Evolutionary conservation across 2,329 filamentous ascomycete species (phyloP).

Genomic region (Diaporthe vaccinii): DNA sequence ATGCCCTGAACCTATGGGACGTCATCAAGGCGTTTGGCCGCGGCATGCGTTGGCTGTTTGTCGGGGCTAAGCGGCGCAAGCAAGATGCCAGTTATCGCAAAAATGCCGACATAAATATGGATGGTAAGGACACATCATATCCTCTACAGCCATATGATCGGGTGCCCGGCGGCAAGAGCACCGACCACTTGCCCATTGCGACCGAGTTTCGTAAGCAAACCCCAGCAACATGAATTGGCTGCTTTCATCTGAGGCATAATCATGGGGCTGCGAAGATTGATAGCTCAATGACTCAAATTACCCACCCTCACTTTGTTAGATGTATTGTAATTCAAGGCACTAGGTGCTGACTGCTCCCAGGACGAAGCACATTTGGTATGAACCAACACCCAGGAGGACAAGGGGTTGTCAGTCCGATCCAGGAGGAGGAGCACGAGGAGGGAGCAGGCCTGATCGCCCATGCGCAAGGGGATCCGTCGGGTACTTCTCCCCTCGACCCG

Average conservation of each 20-base stretch:
- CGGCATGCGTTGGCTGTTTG: slow-evolving; percentile 84
- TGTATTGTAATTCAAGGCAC: background rate
- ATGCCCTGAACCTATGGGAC: slow-evolving; percentile 87
- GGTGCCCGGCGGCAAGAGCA: slow-evolving; percentile 50
- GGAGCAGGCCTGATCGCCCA: slow-evolving; percentile 51
- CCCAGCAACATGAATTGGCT: slow-evolving; percentile 35
- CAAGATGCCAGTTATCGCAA: slow-evolving; percentile 64
- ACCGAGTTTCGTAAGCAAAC: slow-evolving; percentile 51
- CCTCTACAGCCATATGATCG: slow-evolving; percentile 47
- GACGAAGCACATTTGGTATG: slow-evolving; percentile 46
- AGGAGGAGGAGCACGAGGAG: slow-evolving; percentile 45
- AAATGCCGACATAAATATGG: slow-evolving; percentile 47
- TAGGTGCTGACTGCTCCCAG: slow-evolving; percentile 33
- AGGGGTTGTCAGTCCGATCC: slow-evolving; percentile 30
- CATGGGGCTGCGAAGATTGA: slow-evolving; percentile 31
- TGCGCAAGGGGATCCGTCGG: slow-evolving; percentile 51
- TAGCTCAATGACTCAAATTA: background rate
- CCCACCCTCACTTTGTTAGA: background rate
- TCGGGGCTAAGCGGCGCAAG: slow-evolving; percentile 75
- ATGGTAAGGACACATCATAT: slow-evolving; percentile 49
- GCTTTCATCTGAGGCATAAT: slow-evolving; percentile 35
- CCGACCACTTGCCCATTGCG: slow-evolving; percentile 56
- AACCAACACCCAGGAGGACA: slow-evolving; percentile 36
- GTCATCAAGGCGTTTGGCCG: slow-evolving; percentile 84
- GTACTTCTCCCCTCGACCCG: slow-evolving; percentile 40